phyloP scores from a whole-genome alignment of 768 basidiomycete species.

The Trametes coccinea region DNA sequence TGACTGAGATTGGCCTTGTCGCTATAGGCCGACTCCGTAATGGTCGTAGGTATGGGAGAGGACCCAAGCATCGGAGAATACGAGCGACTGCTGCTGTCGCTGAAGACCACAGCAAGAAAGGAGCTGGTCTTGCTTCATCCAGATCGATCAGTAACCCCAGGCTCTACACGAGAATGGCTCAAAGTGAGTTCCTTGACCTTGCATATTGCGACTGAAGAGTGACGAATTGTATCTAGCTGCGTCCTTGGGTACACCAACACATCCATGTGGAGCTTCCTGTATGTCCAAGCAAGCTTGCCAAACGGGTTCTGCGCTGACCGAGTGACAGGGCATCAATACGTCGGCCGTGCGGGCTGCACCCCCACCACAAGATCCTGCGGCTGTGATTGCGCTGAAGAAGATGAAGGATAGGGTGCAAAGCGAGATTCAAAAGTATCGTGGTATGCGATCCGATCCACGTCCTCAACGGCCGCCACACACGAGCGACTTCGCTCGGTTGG shows the following conservation, averaged over 20 bases:
- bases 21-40: constrained; percentile 82
- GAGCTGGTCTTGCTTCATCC: constrained; percentile 94
- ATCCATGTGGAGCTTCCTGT: constrained; percentile 92
- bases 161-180: constrained; percentile 94
- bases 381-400: constrained; percentile 85
- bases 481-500: constrained; percentile 91
- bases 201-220: background rate
- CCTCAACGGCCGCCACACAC: constrained; percentile 79
- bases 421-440: constrained; percentile 84
- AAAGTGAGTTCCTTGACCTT: constrained; percentile 52
- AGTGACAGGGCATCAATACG: constrained; percentile 62
- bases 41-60: constrained; percentile 93
- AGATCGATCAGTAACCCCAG: constrained; percentile 83
- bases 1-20: too few relatives aligned
- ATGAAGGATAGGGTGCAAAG: constrained; percentile 91
- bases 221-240: constrained; percentile 53
- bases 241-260: constrained; percentile 96
- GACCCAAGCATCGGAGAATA: constrained; percentile 92
- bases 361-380: constrained; percentile 79
- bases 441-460: constrained; percentile 56
- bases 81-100: constrained; percentile 87
- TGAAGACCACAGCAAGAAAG: constrained; percentile 98
- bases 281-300: constrained; percentile 24
- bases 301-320: background rate
- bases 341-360: constrained; percentile 58